Conservation (phyloP, 352 stramenopile species). For the Globisporangium okanoganense region DNA sequence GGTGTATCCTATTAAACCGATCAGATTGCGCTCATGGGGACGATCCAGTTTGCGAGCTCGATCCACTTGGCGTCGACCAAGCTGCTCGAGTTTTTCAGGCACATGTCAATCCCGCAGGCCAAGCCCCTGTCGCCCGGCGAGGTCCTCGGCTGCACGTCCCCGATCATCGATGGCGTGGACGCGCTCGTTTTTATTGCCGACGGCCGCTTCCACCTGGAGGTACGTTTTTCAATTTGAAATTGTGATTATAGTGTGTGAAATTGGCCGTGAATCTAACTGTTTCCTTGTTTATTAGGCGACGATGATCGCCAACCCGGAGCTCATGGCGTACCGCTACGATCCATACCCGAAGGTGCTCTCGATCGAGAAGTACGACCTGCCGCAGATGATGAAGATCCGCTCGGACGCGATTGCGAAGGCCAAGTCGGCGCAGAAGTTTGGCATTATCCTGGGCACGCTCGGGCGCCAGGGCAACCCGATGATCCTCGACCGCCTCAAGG, state of each 20-base stretch:
- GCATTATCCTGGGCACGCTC: constrained; percentile 98
- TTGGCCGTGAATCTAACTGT: not conserved
- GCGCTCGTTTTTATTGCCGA: constrained; percentile 98
- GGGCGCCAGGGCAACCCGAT: constrained; percentile 97
- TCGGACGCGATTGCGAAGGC: constrained; percentile 72
- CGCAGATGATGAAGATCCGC: constrained; percentile 94
- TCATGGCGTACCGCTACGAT: constrained; percentile 97
- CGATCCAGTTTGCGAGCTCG: constrained; percentile 94
- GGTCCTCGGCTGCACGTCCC: constrained; percentile 98
- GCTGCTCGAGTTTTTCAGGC: constrained; percentile 78
- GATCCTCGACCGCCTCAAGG: constrained; percentile 93
- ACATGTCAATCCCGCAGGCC: constrained; percentile 91
- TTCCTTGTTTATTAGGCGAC: constrained; percentile 53
- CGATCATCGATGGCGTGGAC: constrained; percentile 89
- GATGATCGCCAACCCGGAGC: constrained; percentile 98
- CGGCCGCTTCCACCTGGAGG: constrained; percentile 98
- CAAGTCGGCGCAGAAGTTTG: constrained; percentile 88
- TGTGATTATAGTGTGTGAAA: not conserved
- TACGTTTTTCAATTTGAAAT: constrained; percentile 17
- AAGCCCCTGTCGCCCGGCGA: constrained; percentile 97
- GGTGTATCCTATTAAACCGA: not conserved
- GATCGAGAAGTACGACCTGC: constrained; percentile 96
- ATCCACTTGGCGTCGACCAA: constrained; percentile 80
- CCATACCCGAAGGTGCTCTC: constrained; percentile 98
- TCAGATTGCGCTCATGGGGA: constrained; percentile 92